A percentile compares a stretch with the other conserved stretches of the same genome.
Conservation (phyloP, 352 stramenopile genomes). For the Phytophthora pini region DNA sequence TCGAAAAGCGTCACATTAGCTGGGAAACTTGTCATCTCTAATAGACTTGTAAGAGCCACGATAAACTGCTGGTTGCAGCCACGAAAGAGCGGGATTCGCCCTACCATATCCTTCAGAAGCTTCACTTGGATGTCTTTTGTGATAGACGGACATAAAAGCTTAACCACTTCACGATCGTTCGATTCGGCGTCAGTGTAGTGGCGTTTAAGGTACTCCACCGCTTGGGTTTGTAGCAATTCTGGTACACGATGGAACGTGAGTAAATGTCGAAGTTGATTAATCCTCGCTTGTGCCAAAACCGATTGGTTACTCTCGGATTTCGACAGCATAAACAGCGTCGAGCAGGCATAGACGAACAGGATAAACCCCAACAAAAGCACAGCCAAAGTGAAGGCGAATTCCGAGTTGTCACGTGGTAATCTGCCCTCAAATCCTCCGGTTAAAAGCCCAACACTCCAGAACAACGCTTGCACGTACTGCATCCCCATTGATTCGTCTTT, state of each 20-base stretch:
- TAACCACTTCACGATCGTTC: conserved; percentile 68
- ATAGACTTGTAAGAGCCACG: conserved; percentile 65
- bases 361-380: conserved; percentile 60
- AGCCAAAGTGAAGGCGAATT: conserved; percentile 59
- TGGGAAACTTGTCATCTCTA: conserved; percentile 69
- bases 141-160: conserved; percentile 77
- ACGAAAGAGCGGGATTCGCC: conserved; percentile 66
- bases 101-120: conserved; percentile 64
- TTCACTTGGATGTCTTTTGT: conserved; percentile 79
- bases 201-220: conserved; percentile 67
- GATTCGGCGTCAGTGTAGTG: conserved; percentile 76
- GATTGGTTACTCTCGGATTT: conserved; percentile 67
- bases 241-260: conserved; percentile 71
- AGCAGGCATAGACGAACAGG: conserved; percentile 69
- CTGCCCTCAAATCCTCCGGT: conserved; percentile 59
- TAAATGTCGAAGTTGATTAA: conserved; percentile 73
- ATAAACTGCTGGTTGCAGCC: conserved; percentile 71
- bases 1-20: conserved; percentile 62
- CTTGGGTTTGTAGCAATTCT: conserved; percentile 51
- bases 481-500: conserved; percentile 5
- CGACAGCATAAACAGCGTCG: conserved; percentile 73
- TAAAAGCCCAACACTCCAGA: conserved; percentile 68
- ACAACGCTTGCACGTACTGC: conserved; percentile 50
- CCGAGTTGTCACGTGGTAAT: conserved; percentile 34
- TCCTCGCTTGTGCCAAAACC: conserved; percentile 50